Evolutionary conservation across 768 basidiomycete species (phyloP).

Genomic region (Hemileccinum impolitum): DNA sequence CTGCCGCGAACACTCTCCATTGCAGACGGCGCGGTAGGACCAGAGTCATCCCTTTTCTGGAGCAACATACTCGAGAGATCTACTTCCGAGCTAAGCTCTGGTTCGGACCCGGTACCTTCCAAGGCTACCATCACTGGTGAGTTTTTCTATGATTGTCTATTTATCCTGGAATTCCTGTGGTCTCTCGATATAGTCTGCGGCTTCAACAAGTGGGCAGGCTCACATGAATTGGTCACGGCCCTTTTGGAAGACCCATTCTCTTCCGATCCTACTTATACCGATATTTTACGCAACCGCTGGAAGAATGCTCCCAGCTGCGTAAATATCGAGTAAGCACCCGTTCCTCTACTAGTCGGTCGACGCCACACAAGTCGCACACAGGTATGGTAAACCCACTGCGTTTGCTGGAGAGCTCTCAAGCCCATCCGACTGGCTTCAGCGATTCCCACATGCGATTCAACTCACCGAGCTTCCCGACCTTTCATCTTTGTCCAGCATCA

Average conservation of each 20-base stretch:
- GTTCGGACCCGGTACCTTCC: slow-evolving; percentile 30
- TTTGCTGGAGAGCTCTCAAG: slow-evolving; percentile 33
- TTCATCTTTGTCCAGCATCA: slow-evolving; percentile 12
- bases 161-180: not conserved
- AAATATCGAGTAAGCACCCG: slow-evolving; percentile 24
- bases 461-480: slow-evolving; percentile 39
- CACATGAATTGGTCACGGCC: slow-evolving; percentile 62
- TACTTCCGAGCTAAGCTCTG: slow-evolving; percentile 29
- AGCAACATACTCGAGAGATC: slow-evolving; percentile 37
- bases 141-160: slow-evolving; percentile 18
- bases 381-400: slow-evolving; percentile 23
- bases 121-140: slow-evolving; percentile 49
- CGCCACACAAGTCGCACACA: slow-evolving; percentile 3
- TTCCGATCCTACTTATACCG: slow-evolving; percentile 44
- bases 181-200: slow-evolving; percentile 49
- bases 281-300: slow-evolving; percentile 51
- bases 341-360: not conserved
- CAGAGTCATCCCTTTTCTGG: slow-evolving; percentile 45
- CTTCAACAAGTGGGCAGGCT: slow-evolving; percentile 49
- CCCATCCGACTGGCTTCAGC: slow-evolving; percentile 53
- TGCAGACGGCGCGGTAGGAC: slow-evolving; percentile 15
- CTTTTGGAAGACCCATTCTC: slow-evolving; percentile 69
- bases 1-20: slow-evolving; percentile 42
- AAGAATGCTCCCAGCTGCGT: slow-evolving; percentile 25
- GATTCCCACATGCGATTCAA: slow-evolving; percentile 49